Percentiles rank a stretch among this genome's conserved stretches.
Evolutionary conservation across 306 rosid species (phyloP).

Genomic region (Dryas octopetala): DNA sequence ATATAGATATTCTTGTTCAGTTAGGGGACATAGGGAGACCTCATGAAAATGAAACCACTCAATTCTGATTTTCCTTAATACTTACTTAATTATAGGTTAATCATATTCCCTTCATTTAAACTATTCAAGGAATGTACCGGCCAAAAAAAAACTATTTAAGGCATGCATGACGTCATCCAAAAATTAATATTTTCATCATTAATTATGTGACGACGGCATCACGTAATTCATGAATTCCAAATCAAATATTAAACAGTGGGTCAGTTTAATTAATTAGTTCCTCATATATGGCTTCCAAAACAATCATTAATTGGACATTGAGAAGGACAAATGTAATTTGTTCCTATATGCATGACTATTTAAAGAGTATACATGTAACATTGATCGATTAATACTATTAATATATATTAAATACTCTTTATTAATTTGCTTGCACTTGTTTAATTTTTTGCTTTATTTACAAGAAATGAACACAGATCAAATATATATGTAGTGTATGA

Average conservation of each 20-base stretch:
- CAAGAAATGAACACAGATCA: conserved; percentile 36
- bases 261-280: conserved; percentile 18
- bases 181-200: not conserved
- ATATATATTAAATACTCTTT: not conserved
- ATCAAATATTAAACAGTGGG: conserved; percentile 2
- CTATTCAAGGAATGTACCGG: not conserved
- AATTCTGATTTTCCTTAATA: conserved; percentile 14
- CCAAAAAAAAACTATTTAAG: not conserved
- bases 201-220: conserved; percentile 37
- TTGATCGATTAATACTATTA: not conserved
- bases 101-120: conserved; percentile 15
- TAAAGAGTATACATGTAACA: not conserved
- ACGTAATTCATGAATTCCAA: conserved; percentile 26
- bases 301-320: conserved; percentile 36
- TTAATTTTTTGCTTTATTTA: conserved; percentile 33
- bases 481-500: conserved; percentile 28
- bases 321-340: conserved; percentile 39
- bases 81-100: conserved; percentile 11
- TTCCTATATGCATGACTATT: conserved; percentile 27
- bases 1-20: conserved; percentile 16
- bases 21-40: conserved; percentile 18
- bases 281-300: conserved; percentile 37
- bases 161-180: conserved; percentile 17
- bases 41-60: conserved; percentile 26
- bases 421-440: conserved; percentile 33